These are phyloP conservation scores for Coleophoma crateriformis DNA, from an alignment of 2,329 filamentous ascomycete species.

Conservation along the genomic window DNA sequence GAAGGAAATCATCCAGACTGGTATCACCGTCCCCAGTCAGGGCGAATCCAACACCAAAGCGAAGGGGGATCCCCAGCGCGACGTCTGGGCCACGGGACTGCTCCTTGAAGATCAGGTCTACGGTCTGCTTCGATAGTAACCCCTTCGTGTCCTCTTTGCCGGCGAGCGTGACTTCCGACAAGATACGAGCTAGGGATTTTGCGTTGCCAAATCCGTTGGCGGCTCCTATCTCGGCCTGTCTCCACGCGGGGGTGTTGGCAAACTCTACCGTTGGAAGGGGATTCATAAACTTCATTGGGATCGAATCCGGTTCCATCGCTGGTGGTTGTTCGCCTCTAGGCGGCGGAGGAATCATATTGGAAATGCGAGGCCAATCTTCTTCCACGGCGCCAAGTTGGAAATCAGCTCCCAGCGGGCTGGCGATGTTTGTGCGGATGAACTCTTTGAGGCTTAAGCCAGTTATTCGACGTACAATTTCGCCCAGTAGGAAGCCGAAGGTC, in stretches of 20 bases:
- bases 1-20: slow-evolving; percentile 33
- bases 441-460: slow-evolving; percentile 35
- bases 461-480: slow-evolving; percentile 35
- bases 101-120: slow-evolving; percentile 38
- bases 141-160: slow-evolving; percentile 27
- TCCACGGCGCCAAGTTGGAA: slow-evolving; percentile 4
- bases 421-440: slow-evolving; percentile 28
- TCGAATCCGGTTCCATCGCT: background rate
- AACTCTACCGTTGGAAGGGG: background rate
- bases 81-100: slow-evolving; percentile 36
- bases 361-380: slow-evolving; percentile 3
- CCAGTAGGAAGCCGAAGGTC: slow-evolving; percentile 35
- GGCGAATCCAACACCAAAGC: slow-evolving; percentile 16
- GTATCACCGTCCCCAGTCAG: slow-evolving; percentile 25
- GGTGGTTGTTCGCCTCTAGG: background rate
- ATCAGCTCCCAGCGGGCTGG: slow-evolving; percentile 1
- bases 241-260: slow-evolving; percentile 16
- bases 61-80: slow-evolving; percentile 22
- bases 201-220: slow-evolving; percentile 41
- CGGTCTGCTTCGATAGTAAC: slow-evolving; percentile 34
- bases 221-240: slow-evolving; percentile 33
- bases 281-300: slow-evolving; percentile 1
- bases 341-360: background rate
- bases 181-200: slow-evolving; percentile 33
- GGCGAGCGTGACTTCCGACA: slow-evolving; percentile 30